These are phyloP conservation scores for Amanita rubescens DNA, from an alignment of 768 basidiomycete genomes.

Conservation along the genomic window DNA sequence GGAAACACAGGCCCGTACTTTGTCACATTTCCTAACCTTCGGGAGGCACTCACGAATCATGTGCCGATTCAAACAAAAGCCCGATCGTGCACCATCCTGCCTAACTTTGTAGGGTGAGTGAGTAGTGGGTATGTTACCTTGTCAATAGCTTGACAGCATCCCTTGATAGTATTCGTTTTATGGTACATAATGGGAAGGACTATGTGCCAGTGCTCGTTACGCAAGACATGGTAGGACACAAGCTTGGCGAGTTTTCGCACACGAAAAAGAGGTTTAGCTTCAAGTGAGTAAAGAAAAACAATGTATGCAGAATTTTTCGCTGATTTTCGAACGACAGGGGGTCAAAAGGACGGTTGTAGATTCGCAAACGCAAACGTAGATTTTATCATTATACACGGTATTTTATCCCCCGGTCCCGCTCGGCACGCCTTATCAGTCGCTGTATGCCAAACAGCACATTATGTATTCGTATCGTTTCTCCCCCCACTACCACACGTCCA, in stretches of 20 bases:
- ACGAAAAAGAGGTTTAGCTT: conserved; percentile 85
- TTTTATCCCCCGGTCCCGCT: no score
- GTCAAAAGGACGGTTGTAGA: conserved; percentile 4
- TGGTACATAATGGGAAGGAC: conserved; percentile 92
- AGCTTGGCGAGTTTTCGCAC: conserved; percentile 89
- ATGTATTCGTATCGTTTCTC: no score
- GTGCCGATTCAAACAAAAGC: conserved; percentile 86
- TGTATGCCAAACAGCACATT: no score
- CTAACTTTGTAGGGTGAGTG: conserved; percentile 90
- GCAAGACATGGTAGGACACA: conserved; percentile 99
- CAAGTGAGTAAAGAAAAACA: conserved; percentile 50
- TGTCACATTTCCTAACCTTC: conserved; percentile 84
- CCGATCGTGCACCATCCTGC: conserved; percentile 85
- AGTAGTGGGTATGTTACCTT: background rate
- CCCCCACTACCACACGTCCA: no score
- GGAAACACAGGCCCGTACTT: conserved; percentile 77
- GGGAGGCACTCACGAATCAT: conserved; percentile 72
- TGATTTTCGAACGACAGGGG: background rate
- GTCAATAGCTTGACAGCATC: background rate
- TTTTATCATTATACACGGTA: background rate
- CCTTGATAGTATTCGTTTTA: conserved; percentile 62
- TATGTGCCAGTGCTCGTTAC: conserved; percentile 82
- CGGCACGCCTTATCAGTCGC: no score
- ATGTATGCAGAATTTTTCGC: background rate
- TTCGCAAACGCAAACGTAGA: background rate